Conservation (phyloP, 1,284 basidiomycete species). For the Tausonia pullulans region DNA sequence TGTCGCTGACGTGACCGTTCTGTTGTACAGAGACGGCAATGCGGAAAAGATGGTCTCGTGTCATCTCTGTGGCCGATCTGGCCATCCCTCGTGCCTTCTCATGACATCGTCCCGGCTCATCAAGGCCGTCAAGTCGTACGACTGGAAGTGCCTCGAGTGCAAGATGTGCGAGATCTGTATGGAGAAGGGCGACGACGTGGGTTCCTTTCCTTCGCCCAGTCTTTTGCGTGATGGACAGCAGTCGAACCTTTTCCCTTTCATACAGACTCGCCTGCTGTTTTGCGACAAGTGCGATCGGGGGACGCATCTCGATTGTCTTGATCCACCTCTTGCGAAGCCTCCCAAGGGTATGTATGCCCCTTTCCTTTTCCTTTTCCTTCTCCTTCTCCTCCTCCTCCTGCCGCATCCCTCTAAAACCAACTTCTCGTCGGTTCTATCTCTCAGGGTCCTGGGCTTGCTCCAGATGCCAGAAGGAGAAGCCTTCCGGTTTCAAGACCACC, state of each 20-base stretch:
- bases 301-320: constrained; percentile 83
- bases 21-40: constrained; percentile 1
- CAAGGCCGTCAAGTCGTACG: constrained; percentile 51
- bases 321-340: constrained; percentile 55
- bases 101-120: constrained; percentile 40
- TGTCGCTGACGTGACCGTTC: background rate
- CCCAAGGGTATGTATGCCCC: constrained; percentile 70
- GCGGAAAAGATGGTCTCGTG: constrained; percentile 30
- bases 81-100: constrained; percentile 64
- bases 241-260: constrained; percentile 18
- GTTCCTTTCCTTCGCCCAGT: constrained; percentile 30
- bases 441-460: background rate
- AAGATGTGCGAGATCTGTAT: constrained; percentile 84
- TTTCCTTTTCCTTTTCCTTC: constrained; percentile 44
- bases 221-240: constrained; percentile 15
- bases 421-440: background rate
- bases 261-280: constrained; percentile 69
- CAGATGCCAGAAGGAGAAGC: background rate
- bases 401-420: background rate
- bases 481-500: background rate
- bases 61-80: constrained; percentile 38
- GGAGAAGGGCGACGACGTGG: constrained; percentile 78
- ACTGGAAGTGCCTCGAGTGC: constrained; percentile 87
- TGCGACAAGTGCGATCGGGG: constrained; percentile 93
- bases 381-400: constrained; percentile 11